These are phyloP conservation scores for Blastocystis sp. DNA, from an alignment of 352 stramenopile species.

Conservation along the genomic window DNA sequence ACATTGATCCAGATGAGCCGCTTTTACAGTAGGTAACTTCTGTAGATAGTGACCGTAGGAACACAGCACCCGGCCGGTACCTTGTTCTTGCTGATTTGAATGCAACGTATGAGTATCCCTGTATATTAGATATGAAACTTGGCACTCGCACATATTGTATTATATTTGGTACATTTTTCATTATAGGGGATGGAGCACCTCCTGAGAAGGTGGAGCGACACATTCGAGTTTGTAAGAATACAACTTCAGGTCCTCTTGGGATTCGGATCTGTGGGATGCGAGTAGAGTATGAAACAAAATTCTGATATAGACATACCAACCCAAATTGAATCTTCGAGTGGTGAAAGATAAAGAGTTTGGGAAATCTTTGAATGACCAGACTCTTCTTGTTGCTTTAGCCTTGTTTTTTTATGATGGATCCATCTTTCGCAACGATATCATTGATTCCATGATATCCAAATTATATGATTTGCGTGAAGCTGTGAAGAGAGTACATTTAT, in stretches of 20 bases:
- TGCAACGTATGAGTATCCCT: constrained; percentile 6
- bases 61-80: not conserved
- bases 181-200: constrained; percentile 27
- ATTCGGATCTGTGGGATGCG: constrained; percentile 53
- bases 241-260: constrained; percentile 48
- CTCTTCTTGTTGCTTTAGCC: not conserved
- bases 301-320: constrained; percentile 7
- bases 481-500: not conserved
- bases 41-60: not conserved
- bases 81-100: constrained; percentile 45
- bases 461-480: not conserved
- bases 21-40: not conserved
- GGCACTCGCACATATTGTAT: constrained; percentile 20
- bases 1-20: not conserved
- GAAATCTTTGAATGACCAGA: not conserved
- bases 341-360: constrained; percentile 32
- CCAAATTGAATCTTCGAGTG: not conserved
- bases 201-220: constrained; percentile 29
- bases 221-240: constrained; percentile 15
- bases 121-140: constrained; percentile 46
- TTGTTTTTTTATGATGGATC: constrained; percentile 26
- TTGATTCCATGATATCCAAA: constrained; percentile 13
- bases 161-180: not conserved
- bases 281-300: not conserved
- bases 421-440: constrained; percentile 9